Conservation (phyloP, 148 eudicot genomes). For the Talinum fruticosum region DNA sequence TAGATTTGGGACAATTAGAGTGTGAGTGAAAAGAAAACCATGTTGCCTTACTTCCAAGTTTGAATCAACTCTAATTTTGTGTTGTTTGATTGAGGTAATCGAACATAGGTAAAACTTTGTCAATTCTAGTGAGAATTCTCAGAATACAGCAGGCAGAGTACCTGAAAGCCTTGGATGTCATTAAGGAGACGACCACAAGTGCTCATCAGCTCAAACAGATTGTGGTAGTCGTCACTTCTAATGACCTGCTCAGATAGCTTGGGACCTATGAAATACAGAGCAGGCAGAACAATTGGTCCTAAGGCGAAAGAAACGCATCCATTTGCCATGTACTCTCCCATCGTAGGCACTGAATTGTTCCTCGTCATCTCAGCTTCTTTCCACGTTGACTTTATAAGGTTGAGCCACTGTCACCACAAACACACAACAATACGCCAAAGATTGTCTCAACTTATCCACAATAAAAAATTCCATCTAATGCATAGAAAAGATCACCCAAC, state of each 20-base stretch:
- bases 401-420: constrained; percentile 63
- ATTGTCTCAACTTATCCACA: background rate
- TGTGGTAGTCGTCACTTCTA: constrained; percentile 42
- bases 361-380: constrained; percentile 62
- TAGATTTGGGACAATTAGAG: background rate
- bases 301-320: constrained; percentile 73
- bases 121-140: too few species aligned
- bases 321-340: constrained; percentile 76
- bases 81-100: too few species aligned
- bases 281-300: constrained; percentile 83
- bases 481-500: background rate
- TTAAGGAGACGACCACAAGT: constrained; percentile 83
- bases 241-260: constrained; percentile 52
- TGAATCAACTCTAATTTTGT: background rate
- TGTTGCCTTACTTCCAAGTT: background rate
- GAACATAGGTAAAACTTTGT: too few species aligned
- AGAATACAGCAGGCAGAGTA: background rate
- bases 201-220: constrained; percentile 65
- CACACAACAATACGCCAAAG: background rate
- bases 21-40: background rate
- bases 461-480: background rate
- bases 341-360: constrained; percentile 49
- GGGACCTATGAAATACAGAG: constrained; percentile 74
- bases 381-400: constrained; percentile 59
- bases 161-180: constrained; percentile 68